phyloP scores from a whole-genome alignment of 2,329 filamentous ascomycete species.

The Zasmidium citrigriseum region DNA sequence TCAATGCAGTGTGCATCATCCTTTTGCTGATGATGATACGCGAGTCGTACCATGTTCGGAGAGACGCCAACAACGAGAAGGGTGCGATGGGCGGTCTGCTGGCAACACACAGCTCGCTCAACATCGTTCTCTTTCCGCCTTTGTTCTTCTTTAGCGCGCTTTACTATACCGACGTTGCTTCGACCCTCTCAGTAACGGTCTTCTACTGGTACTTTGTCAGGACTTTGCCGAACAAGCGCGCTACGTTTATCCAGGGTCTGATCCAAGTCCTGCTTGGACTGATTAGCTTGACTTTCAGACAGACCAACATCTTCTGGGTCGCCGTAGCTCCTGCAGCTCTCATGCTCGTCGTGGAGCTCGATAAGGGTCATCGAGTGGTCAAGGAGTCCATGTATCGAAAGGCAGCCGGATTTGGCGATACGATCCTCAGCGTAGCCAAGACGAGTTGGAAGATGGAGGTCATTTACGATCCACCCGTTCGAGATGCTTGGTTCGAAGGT shows the following conservation, averaged over 20 bases:
- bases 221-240: slow-evolving; percentile 27
- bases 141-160: slow-evolving; percentile 95
- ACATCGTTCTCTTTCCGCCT: slow-evolving; percentile 81
- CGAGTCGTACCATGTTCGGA: slow-evolving; percentile 28
- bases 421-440: slow-evolving; percentile 28
- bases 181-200: slow-evolving; percentile 72
- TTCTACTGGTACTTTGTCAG: slow-evolving; percentile 60
- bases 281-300: slow-evolving; percentile 72
- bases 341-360: slow-evolving; percentile 49
- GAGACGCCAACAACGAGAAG: slow-evolving; percentile 15
- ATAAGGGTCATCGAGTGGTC: slow-evolving; percentile 53
- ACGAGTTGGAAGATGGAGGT: slow-evolving; percentile 43
- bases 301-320: slow-evolving; percentile 98
- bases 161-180: slow-evolving; percentile 92
- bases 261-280: slow-evolving; percentile 58
- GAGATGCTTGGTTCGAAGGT: slow-evolving; percentile 54
- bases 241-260: slow-evolving; percentile 20
- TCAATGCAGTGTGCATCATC: slow-evolving; percentile 43
- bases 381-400: slow-evolving; percentile 33
- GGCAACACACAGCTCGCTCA: slow-evolving; percentile 63
- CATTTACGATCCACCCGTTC: slow-evolving; percentile 53
- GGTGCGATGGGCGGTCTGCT: slow-evolving; percentile 16
- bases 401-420: slow-evolving; percentile 34
- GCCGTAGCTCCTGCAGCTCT: slow-evolving; percentile 69
- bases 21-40: slow-evolving; percentile 34